Base-by-base conservation (phyloP, 2,329 filamentous ascomycete genomes). In the Exserohilum turcica region DNA sequence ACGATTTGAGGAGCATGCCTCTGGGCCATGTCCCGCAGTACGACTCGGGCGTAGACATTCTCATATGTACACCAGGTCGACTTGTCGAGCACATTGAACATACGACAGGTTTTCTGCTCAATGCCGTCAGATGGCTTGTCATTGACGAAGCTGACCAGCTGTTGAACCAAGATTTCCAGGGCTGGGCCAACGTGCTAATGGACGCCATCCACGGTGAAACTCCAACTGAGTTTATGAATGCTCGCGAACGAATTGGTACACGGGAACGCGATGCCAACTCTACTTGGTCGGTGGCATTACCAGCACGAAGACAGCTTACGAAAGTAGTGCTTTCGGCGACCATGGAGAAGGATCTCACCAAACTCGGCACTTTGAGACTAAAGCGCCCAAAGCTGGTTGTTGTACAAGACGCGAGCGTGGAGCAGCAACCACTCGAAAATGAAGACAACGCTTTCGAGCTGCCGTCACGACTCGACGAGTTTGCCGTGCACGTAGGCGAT, bases 101-200 rank as follows among this genome's bases (percentile, higher is more conserved):
- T 54, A 97, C 93, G 0, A 84, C 85, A 3, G 92, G 91, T 0
- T 97, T 97, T 71, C 84, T 82, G 0, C 79, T 97, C 18, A 84
- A 89, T 51, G 82, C 89, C 68, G 80, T 97, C 4, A 85, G 90
- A 56, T 97, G 92, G 92, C 80, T 97, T 0, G 85, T 97, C 2
- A 89, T 97, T 39, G 93, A 97, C 66, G 93, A 97, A 76, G 94
- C 93, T 9, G 93, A 97, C 74, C 91, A 94, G 69, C 79, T 97
- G 10, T 82, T 97, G 5, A 89, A 92, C 37, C 91, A 97, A 72
- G 92, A 89, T 67, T 97, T 94, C 74, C 92, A 97, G 71, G 89
- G 93, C 66, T 97, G 92, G 92, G 80, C 95, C 3, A 84, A 86
- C 35, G 77, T 87, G 0, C 84, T 94, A 6, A 87, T 91, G 65